Evolutionary conservation across 768 basidiomycete species (phyloP).

Genomic region (Sporobolomyces phaffii): DNA sequence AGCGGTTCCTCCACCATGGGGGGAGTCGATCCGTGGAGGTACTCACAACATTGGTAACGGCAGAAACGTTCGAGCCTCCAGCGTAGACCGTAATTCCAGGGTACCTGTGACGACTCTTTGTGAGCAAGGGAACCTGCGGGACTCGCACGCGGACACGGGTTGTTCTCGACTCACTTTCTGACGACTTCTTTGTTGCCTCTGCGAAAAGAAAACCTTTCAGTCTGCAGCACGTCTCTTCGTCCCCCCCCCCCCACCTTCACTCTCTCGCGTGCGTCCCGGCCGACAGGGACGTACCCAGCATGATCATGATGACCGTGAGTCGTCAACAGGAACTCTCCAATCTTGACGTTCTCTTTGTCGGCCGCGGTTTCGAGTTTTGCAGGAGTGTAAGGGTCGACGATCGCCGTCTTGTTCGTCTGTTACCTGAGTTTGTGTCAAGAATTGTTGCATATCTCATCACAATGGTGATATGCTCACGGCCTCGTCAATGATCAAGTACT

Average conservation of each 20-base stretch:
- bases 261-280: not conserved
- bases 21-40: too few species aligned
- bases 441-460: too few species aligned
- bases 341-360: slow-evolving; percentile 55
- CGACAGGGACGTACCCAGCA: slow-evolving; percentile 1
- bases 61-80: slow-evolving; percentile 65
- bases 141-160: too few species aligned
- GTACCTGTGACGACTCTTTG: slow-evolving; percentile 41
- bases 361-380: slow-evolving; percentile 62
- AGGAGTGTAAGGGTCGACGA: slow-evolving; percentile 68
- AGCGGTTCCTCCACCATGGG: too few species aligned
- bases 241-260: too few species aligned
- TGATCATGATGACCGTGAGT: slow-evolving; percentile 84
- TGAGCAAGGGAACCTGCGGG: not conserved
- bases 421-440: too few species aligned
- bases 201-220: slow-evolving; percentile 57
- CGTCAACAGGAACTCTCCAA: slow-evolving; percentile 63
- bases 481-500: slow-evolving; percentile 32
- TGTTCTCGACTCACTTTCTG: slow-evolving; percentile 7
- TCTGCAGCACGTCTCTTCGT: too few species aligned
- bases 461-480: too few species aligned
- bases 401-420: slow-evolving; percentile 62
- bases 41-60: slow-evolving; percentile 53
- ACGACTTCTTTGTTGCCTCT: slow-evolving; percentile 63
- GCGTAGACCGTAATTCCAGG: slow-evolving; percentile 66